Conservation (phyloP, 1,139 yeast genomes). For the Pichia sp. region DNA sequence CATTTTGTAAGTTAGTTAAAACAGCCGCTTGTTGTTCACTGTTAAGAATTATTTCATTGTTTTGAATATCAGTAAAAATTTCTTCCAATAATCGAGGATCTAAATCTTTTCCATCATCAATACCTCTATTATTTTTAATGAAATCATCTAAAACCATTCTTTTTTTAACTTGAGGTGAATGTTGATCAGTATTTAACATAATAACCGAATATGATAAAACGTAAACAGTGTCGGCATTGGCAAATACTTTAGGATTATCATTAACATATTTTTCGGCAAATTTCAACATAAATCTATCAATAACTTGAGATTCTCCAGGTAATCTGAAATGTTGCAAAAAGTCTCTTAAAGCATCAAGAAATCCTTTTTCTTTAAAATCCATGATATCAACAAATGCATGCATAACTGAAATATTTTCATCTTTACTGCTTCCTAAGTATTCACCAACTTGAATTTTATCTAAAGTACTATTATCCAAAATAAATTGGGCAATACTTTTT, state of each 20-base stretch:
- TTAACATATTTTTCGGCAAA: slow-evolving; percentile 89
- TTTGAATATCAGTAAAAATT: slow-evolving; percentile 70
- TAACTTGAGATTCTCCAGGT: slow-evolving; percentile 98
- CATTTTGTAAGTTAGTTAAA: slow-evolving; percentile 44
- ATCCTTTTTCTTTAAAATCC: slow-evolving; percentile 63
- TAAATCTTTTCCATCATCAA: slow-evolving; percentile 83
- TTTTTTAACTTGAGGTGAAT: slow-evolving; percentile 76
- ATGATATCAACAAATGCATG: slow-evolving; percentile 87
- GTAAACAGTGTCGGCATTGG: slow-evolving; percentile 93
- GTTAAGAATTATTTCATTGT: slow-evolving; percentile 79
- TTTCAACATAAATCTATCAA: slow-evolving; percentile 92
- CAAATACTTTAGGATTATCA: slow-evolving; percentile 79
- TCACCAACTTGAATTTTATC: slow-evolving; percentile 88
- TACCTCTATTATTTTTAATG: slow-evolving; percentile 80
- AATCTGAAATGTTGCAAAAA: slow-evolving; percentile 84
- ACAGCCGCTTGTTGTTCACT: slow-evolving; percentile 94
- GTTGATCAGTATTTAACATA: slow-evolving; percentile 89
- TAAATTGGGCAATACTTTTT: slow-evolving; percentile 62
- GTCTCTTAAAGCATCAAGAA: slow-evolving; percentile 79
- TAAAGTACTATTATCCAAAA: slow-evolving; percentile 61
- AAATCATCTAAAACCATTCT: slow-evolving; percentile 89
- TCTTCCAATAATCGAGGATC: slow-evolving; percentile 64
- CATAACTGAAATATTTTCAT: slow-evolving; percentile 73
- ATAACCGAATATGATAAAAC: slow-evolving; percentile 88
- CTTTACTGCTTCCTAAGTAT: slow-evolving; percentile 84